A percentile compares a stretch with the other conserved stretches of the same genome.
Conservation (phyloP, 2,329 filamentous ascomycete species). For the Neofusicoccum ribis region DNA sequence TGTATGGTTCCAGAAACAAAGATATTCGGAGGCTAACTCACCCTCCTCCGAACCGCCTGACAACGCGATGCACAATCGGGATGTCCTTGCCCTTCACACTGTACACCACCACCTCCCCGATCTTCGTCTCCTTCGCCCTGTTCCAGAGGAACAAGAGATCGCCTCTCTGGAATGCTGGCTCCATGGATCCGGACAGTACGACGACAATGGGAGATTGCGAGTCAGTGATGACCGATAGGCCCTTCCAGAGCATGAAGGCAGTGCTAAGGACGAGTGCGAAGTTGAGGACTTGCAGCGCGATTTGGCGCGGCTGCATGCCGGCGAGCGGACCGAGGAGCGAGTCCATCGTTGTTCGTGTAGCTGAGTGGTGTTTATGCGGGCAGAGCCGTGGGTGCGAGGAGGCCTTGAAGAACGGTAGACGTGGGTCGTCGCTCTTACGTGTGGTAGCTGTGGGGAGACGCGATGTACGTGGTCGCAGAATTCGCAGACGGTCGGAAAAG, state of each 20-base stretch:
- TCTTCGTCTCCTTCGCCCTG: slow-evolving; percentile 61
- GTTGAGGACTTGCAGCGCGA: slow-evolving; percentile 80
- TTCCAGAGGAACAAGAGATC: slow-evolving; percentile 80
- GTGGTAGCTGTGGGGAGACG: neutral
- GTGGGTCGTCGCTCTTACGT: neutral
- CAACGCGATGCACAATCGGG: slow-evolving; percentile 91
- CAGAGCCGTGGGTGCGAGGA: no score
- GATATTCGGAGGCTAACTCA: slow-evolving; percentile 36
- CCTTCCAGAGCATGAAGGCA: slow-evolving; percentile 92
- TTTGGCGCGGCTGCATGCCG: slow-evolving; percentile 72
- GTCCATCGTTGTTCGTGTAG: neutral
- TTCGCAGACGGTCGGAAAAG: neutral
- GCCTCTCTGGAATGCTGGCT: slow-evolving; percentile 77
- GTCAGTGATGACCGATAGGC: slow-evolving; percentile 74
- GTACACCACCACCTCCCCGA: slow-evolving; percentile 75
- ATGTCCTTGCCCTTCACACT: slow-evolving; percentile 94
- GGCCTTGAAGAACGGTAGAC: neutral
- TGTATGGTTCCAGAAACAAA: neutral
- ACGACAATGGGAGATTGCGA: slow-evolving; percentile 70
- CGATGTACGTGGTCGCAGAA: neutral
- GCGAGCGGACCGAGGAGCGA: slow-evolving; percentile 46
- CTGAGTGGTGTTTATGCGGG: neutral
- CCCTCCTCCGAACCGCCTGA: slow-evolving; percentile 67
- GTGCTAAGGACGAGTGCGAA: slow-evolving; percentile 88
- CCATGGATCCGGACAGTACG: slow-evolving; percentile 82